Percentiles rank a stretch among this genome's conserved stretches.
These are phyloP conservation scores for Histomonas meleagridis DNA, from an alignment of 208 protist genomes.

Conservation along the genomic window DNA sequence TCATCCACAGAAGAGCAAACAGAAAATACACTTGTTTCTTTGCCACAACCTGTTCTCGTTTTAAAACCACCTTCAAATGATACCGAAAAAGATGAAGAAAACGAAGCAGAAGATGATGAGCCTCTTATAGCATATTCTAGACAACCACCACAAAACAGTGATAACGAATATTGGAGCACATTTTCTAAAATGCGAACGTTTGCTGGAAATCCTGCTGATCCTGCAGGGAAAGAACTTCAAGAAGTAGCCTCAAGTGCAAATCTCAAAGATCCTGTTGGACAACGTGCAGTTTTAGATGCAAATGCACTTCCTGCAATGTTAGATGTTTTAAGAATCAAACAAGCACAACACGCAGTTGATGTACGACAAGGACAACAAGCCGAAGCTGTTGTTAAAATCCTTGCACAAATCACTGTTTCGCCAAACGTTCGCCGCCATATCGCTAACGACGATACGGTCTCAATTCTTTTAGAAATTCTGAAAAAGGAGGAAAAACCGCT, in stretches of 20 bases:
- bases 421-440: neutral
- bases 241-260: neutral
- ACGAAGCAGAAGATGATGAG: constrained; percentile 14
- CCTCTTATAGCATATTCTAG: neutral
- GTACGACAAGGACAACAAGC: neutral
- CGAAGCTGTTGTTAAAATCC: neutral
- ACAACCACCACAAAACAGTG: neutral
- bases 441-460: neutral
- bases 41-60: neutral
- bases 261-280: neutral
- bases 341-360: neutral
- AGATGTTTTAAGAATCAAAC: neutral
- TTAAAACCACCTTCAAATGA: neutral
- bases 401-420: neutral
- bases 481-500: neutral
- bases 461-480: neutral
- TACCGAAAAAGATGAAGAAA: neutral
- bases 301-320: neutral
- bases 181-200: neutral
- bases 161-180: neutral
- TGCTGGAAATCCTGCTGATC: neutral
- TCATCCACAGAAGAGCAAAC: neutral
- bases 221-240: neutral
- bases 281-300: neutral
- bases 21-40: neutral